Evolutionary conservation across 768 basidiomycete genomes (phyloP).

Genomic region (Phylloporus sp.): DNA sequence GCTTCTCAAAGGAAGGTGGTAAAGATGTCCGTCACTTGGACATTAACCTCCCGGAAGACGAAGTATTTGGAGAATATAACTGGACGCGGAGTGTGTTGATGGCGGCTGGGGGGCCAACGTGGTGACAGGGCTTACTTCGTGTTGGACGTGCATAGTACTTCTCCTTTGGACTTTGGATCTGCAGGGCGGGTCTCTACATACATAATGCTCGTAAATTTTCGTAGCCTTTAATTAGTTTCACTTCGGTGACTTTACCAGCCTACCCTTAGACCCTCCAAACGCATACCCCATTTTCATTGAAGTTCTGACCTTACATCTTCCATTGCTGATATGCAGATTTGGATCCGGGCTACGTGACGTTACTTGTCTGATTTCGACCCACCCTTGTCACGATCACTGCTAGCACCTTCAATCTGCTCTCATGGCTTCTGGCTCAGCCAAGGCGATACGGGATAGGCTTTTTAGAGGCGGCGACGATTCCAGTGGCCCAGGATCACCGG

Average conservation of each 20-base stretch:
- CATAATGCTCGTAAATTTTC: slow-evolving; percentile 7
- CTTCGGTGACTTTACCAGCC: slow-evolving; percentile 8
- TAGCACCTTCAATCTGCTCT: slow-evolving; percentile 4
- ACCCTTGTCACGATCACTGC: not conserved
- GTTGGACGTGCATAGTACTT: slow-evolving; percentile 6
- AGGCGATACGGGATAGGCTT: slow-evolving; percentile 70
- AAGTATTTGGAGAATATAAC: slow-evolving; percentile 47
- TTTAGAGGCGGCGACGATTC: slow-evolving; percentile 46
- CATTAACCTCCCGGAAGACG: slow-evolving; percentile 33
- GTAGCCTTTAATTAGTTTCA: slow-evolving; percentile 17
- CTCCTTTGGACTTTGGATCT: slow-evolving; percentile 23
- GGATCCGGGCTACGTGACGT: slow-evolving; percentile 17
- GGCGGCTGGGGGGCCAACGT: slow-evolving; percentile 54
- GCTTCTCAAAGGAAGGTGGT: slow-evolving; percentile 18
- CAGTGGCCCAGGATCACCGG: slow-evolving; percentile 10
- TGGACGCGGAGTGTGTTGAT: slow-evolving; percentile 74
- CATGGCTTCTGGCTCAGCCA: slow-evolving; percentile 47
- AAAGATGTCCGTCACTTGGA: slow-evolving; percentile 26
- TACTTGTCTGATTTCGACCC: slow-evolving; percentile 7
- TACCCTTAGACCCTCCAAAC: slow-evolving; percentile 9
- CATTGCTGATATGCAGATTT: slow-evolving; percentile 7
- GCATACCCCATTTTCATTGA: slow-evolving; percentile 23
- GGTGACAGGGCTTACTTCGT: slow-evolving; percentile 20
- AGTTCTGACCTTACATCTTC: not conserved
- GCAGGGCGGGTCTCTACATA: slow-evolving; percentile 29